Evolutionary conservation across 225 moss, liverwort and hornwort species (phyloP), one percentile per base, ranked within the genome.

Genomic region (Straminergon stramineum): DNA sequence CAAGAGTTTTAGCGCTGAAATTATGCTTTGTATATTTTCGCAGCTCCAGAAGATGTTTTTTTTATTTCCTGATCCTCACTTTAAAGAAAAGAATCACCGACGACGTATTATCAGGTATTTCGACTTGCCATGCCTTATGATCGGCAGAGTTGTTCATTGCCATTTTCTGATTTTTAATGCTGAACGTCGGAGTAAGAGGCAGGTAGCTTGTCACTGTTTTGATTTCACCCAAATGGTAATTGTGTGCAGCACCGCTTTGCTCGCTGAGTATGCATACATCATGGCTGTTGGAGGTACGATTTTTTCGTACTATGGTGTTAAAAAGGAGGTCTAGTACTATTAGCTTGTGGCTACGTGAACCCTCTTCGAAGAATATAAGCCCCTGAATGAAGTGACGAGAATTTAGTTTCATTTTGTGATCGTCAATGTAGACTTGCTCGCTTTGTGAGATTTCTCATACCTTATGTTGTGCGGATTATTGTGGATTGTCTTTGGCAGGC

Each of bases 21-120:
- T 21, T 75, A 61, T 88, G 56, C 23, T 62, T 56, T 30, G 52
- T 79, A 66, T 74, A 23, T 55, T 89, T 89, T 86, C 55, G 90
- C 97, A 99, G 99, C 95, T 97, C 27, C 95, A 95, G 75, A 99
- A 97, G 91, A 93, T 99, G 94, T 99, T 99, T 85, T 99, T 99
- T 89, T 88, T 99, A 67, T 99, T 99, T 93, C 99, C 97, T 43
- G 97, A 99, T 92, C 99, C 99, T 61, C 99, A 99, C 63, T 99
- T 97, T 84, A 99, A 99, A 91, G 97, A 99, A 92, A 97, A 97
- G 88, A 99, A 97, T 90, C 97, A 99, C 86, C 96, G 99, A 39
- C 94, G 99, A 76, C 96, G 99, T 76, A 99, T 99, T 63, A 97
- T 99, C 90, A 97, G 96, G 99, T 97, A 92, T 31, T n/a, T 23